Percentiles rank a stretch among this genome's conserved stretches.
phyloP scores from a whole-genome alignment of 164 flowering plant genomes.

The Houttuynia cordata region DNA sequence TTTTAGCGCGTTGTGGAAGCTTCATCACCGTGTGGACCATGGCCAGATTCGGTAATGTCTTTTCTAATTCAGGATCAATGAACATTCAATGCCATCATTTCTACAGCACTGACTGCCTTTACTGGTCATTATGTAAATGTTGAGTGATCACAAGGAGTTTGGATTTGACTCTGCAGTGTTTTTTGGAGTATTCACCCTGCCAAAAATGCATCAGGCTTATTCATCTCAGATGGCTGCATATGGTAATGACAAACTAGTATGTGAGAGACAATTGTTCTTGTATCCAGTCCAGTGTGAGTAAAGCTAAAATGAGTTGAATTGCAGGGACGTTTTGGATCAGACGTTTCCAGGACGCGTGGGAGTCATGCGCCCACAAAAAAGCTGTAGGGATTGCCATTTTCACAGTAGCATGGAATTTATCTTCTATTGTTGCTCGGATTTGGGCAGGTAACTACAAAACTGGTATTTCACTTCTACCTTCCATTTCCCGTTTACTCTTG shows the following conservation, averaged over 20 bases:
- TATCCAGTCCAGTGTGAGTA: neutral
- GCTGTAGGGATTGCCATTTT: conserved; percentile 52
- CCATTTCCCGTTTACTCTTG: neutral
- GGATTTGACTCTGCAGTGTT: conserved; percentile 42
- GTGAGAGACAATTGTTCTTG: neutral
- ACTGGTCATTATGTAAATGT: neutral
- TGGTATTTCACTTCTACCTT: neutral
- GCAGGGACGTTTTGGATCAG: conserved; percentile 66
- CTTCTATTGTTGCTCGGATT: conserved; percentile 61
- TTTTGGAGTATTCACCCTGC: conserved; percentile 66
- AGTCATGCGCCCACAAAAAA: conserved; percentile 76
- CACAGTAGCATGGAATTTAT: conserved; percentile 74
- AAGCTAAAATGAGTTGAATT: neutral
- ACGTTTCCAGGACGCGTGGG: conserved; percentile 75
- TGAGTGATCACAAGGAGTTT: neutral
- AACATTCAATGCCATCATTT: neutral
- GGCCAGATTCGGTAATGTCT: conserved; percentile 52
- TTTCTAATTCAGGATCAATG: neutral
- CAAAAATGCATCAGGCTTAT: conserved; percentile 63
- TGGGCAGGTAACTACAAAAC: conserved; percentile 68
- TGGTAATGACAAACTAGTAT: conserved; percentile 25
- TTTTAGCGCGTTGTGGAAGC: conserved; percentile 75
- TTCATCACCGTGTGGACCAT: conserved; percentile 80
- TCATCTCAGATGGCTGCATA: conserved; percentile 44
- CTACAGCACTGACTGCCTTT: no score